Evolutionary conservation across 2,329 filamentous ascomycete species (phyloP), one percentile per base, ranked within the genome.

Genomic region (Alternaria rosae): DNA sequence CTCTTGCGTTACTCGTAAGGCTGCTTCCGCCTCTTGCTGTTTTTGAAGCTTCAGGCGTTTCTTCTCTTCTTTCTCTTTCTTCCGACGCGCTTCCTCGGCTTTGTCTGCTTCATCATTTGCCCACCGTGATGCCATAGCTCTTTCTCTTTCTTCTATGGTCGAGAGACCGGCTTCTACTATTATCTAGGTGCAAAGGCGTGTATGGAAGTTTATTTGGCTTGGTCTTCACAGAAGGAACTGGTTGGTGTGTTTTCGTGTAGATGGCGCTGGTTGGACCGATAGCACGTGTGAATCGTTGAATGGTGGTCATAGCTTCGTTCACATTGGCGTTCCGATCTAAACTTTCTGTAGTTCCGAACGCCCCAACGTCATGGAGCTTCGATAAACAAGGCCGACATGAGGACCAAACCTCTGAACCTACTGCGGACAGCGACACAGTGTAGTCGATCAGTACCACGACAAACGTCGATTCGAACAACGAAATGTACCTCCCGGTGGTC

Each of bases 11-110:
- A 80, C 77, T 26, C 59, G 61, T 20, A 68, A 65, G 41, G 70
- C 79, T 55, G 84, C 86, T 66, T 92, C 88, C 35, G 87, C 84
- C 73, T 87, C 87, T 60, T 88, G 89, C 69, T 92, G 91, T 79
- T 93, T 96, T 76, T 94, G 91, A 26, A 89, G 90, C 79, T 95
- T 97, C 53, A 88, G 82, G 52, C 91, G 89, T 80, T 91, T 93
- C 85, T 95, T 97, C 73, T 93, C 91, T 80, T 97, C 93, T 81
- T 94, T 97, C 77, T 95, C 92, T 65, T 85, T 87, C 80, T 91
- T 94, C 57, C 89, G 85, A 74, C 89, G 88, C 20, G 89, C 89
- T 62, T 92, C 89, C 43, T 90, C 85, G 44, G 88, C 91, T 21
- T 88, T 88, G 77, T 97, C 93, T 70, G 93, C 92, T 70, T 92